These are phyloP conservation scores for Aspergillus pseudoterreus DNA, from an alignment of 2,329 filamentous ascomycete species.

Conservation along the genomic window DNA sequence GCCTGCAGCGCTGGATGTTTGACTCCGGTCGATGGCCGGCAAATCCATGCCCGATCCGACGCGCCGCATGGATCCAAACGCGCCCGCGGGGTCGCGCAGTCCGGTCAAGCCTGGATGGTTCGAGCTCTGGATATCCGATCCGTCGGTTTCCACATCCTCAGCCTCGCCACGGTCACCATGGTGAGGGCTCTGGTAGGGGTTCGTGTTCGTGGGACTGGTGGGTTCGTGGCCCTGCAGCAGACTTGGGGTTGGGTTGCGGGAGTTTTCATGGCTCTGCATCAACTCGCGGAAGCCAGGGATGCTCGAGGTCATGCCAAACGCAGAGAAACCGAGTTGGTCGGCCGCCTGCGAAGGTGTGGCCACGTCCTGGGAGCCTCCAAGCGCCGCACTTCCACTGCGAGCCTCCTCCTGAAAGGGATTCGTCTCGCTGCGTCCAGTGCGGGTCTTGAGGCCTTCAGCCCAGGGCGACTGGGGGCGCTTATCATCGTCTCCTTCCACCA, in stretches of 20 bases:
- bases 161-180: constrained; percentile 66
- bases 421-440: constrained; percentile 47
- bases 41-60: constrained; percentile 54
- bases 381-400: constrained; percentile 59
- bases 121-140: constrained; percentile 50
- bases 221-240: constrained; percentile 59
- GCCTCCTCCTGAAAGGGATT: constrained; percentile 50
- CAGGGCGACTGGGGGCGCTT: constrained; percentile 49
- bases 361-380: constrained; percentile 71
- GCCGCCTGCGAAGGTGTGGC: constrained; percentile 48
- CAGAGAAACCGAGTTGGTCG: constrained; percentile 57
- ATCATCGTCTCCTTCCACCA: constrained; percentile 50
- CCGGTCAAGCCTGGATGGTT: constrained; percentile 52
- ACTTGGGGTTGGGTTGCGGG: constrained; percentile 53
- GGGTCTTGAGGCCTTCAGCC: constrained; percentile 46
- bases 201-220: constrained; percentile 89
- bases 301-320: constrained; percentile 59
- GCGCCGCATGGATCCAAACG: constrained; percentile 54
- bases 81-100: constrained; percentile 48
- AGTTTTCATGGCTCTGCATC: constrained; percentile 55
- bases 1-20: constrained; percentile 82
- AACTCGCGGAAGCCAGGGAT: constrained; percentile 56
- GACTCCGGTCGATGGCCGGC: constrained; percentile 77
- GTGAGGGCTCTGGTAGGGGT: constrained; percentile 86
- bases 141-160: constrained; percentile 56